Base-by-base conservation (phyloP, 495 filamentous ascomycete genomes). In the Chaetomidium leptoderma region DNA sequence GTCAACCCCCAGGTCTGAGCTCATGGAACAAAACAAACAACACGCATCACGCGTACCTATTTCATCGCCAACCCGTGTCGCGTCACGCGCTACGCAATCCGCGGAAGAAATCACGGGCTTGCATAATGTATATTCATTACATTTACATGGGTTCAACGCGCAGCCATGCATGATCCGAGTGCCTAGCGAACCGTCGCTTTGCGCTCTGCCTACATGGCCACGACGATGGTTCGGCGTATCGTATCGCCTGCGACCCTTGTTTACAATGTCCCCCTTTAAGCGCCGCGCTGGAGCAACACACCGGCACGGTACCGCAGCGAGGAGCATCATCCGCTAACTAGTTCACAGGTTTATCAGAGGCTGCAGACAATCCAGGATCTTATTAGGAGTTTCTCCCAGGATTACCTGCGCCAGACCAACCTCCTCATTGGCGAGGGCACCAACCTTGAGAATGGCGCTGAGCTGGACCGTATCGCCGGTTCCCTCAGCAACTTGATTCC, bases 341-440 rank as follows among this genome's bases (percentile, higher is more conserved):
- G 21, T 3, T 26, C 39, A 36, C 64, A 92, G 89, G 83, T 92
- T 47, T 82, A 91, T 63, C 79, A 84, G 61, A 77, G 85, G 19
- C 82, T 92, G 44, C 81, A 83, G 57, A 86, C 85, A 35, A 83
- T 92, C 30, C 86, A 90, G 59, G 81, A 81, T 39, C 80, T 88
- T 46, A 85, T 91, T 71, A 81, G 83, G 62, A 84, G 85, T 50
- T 80, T 92, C 54, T 86, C 86, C 53, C 79, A 82, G 64, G 87
- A 90, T 53, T 95, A 93, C 71, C 77, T 93, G 63, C 83, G 86
- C 63, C 89, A 95, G 71, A 88, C 86, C 64, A 89, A 90, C 62
- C 84, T 85, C 10, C 79, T 95, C 39, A 82, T 95, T 33, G 83
- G 81, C 53, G 82, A 85, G 60, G 82, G 80, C n/a, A 70, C 69